A percentile compares a stretch with the other conserved stretches of the same genome.
phyloP scores from a whole-genome alignment of 768 basidiomycete genomes.

The button mushroom (Agaricus bisporus) region DNA sequence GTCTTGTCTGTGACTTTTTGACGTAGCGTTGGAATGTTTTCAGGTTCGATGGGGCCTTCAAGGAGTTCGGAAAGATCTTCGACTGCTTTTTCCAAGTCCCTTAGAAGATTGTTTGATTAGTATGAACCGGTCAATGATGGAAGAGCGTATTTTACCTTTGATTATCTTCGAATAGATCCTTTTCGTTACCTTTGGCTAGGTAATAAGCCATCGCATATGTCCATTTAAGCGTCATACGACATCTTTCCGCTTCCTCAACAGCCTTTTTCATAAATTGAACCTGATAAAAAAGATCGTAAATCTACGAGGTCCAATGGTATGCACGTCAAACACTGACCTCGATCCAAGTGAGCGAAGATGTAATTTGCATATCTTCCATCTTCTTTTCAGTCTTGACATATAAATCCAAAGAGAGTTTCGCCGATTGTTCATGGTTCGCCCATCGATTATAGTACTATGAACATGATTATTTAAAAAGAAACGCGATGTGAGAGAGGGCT shows the following conservation, averaged over 20 bases:
- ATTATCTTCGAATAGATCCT: conserved; percentile 96
- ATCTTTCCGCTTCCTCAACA: conserved; percentile 84
- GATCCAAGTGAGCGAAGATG: conserved; percentile 92
- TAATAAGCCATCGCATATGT: conserved; percentile 99
- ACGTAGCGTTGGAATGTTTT: conserved; percentile 72
- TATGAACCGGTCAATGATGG: background rate
- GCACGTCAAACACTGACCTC: conserved; percentile 42
- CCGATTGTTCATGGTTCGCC: conserved; percentile 99
- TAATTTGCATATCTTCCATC: conserved; percentile 99
- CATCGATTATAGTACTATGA: conserved; percentile 97
- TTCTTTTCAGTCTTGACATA: conserved; percentile 98
- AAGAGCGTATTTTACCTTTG: conserved; percentile 56
- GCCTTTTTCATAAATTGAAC: conserved; percentile 98
- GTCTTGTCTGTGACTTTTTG: conserved; percentile 97
- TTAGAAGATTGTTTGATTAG: too few species aligned
- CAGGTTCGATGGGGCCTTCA: conserved; percentile 86
- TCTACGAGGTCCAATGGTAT: background rate
- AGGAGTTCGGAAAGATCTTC: conserved; percentile 92
- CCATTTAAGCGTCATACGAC: conserved; percentile 97
- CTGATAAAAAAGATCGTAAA: background rate
- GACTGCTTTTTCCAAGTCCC: conserved; percentile 91
- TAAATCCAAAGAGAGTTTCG: conserved; percentile 88
- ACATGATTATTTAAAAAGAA: background rate
- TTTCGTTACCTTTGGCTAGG: conserved; percentile 83
- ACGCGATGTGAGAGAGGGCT: conserved; percentile 6